A percentile compares a stretch with the other conserved stretches of the same genome.
phyloP scores from a whole-genome alignment of 352 stramenopile species.

The Pythium scleroteichum region DNA sequence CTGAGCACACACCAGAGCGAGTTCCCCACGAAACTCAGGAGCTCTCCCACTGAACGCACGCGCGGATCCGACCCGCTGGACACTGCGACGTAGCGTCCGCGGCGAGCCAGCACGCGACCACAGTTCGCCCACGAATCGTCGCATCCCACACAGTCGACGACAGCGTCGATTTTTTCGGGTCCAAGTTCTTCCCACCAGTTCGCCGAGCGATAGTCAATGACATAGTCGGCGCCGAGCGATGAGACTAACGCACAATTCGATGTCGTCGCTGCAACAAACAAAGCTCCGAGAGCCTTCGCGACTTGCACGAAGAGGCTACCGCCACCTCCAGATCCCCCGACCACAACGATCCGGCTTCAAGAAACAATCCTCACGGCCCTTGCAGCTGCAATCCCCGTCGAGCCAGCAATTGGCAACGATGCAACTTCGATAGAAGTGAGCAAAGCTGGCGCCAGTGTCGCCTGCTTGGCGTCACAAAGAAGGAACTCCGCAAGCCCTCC shows the following conservation, averaged over 20 bases:
- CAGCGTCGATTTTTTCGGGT: conserved; percentile 29
- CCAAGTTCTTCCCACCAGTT: conserved; percentile 52
- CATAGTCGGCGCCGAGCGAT: conserved; percentile 49
- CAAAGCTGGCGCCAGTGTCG: conserved; percentile 24
- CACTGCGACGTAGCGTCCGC: conserved; percentile 44
- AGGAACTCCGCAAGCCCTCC: conserved; percentile 42
- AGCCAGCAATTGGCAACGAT: conserved; percentile 34
- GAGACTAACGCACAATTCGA: conserved; percentile 42
- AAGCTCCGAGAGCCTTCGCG: conserved; percentile 42
- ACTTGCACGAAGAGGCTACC: conserved; percentile 77
- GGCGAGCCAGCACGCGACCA: conserved; percentile 18
- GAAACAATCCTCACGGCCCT: conserved; percentile 31
- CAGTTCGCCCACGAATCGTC: conserved; percentile 40
- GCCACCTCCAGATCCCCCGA: conserved; percentile 78
- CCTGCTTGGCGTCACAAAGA: conserved; percentile 25
- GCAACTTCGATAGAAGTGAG: conserved; percentile 31
- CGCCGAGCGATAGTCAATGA: conserved; percentile 49
- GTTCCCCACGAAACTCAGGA: conserved; percentile 29
- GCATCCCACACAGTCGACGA: conserved; percentile 49
- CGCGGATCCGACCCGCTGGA: conserved; percentile 26
- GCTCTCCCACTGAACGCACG: conserved; percentile 27
- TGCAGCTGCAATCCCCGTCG: conserved; percentile 37
- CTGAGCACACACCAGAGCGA: conserved; percentile 31
- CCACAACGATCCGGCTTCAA: conserved; percentile 69
- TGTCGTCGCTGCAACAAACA: conserved; percentile 63